Evolutionary conservation across 306 rosid genomes (phyloP), one percentile per base, ranked within the genome.

Genomic region (Cucumis hystrix): DNA sequence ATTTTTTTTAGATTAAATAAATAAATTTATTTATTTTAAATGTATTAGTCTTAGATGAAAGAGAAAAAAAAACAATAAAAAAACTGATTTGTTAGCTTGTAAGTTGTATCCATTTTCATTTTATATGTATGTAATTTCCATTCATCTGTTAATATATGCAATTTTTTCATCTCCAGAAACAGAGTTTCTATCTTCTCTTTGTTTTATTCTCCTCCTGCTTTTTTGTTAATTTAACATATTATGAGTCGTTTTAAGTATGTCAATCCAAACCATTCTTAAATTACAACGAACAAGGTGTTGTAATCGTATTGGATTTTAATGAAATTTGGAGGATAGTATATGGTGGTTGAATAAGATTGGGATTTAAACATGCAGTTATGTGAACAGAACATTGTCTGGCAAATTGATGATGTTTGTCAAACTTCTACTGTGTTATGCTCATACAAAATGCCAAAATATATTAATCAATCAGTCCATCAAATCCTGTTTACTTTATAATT

Each of bases 391-490:
- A 30, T 30, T 55, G 77, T 72, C 62, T 51, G 59, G 23, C 76
- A 23, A 71, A 33, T 71, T 71, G 76, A 41, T 18, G n/a, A 23
- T 47, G 76, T 47, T 47, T 71, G 77, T 72, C 77, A 51, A 72
- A 72, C 10, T 51, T 72, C 45, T 2, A 72, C 77, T 16, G 77
- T 72, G 4, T 5, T 13, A 6, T 16, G 61, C 45, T 72, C 77
- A 72, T 28, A 52, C 60, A 51, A 52, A 72, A 30, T 49, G 47
- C 77, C 77, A 52, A 72, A 72, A 16, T 23, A 52, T 30, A 72
- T 72, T 72, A 51, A 51, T 52, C 45, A 72, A 51, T 30, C 62
- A 30, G 0, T 10, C 77, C 13, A 72, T 72, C 61, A 72, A 49
- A 52, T 72, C 77, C 16, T 51, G 14, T 70, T 70, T 43, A 13